Evolutionary conservation across 257 asterid species (phyloP).

Genomic region (Vinca minor): DNA sequence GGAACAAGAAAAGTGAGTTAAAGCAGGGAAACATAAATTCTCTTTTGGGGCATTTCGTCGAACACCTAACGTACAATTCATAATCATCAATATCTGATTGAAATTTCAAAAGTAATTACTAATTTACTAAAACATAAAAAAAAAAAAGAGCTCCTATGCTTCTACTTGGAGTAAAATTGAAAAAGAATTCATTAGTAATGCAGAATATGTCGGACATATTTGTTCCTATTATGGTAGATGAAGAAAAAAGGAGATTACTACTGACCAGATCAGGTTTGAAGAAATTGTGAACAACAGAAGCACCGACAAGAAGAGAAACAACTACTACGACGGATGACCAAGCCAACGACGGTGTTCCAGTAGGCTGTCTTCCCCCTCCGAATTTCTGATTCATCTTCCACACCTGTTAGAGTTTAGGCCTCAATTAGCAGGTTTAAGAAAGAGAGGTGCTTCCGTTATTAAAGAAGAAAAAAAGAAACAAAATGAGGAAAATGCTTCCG

Average conservation of each 20-base stretch:
- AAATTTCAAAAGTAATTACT: no score
- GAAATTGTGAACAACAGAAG: conserved; percentile 64
- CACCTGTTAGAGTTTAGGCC: no score
- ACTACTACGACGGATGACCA: conserved; percentile 56
- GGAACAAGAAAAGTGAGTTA: not conserved
- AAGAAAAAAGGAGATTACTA: no score
- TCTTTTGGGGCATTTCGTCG: conserved; percentile 6
- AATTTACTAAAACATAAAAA: no score
- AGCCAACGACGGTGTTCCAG: conserved; percentile 78
- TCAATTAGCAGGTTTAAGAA: no score
- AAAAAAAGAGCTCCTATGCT: not conserved
- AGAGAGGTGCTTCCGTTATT: no score
- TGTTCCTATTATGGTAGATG: no score
- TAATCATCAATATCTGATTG: no score
- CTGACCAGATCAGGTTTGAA: conserved; percentile 61
- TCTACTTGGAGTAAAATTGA: not conserved
- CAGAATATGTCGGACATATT: no score
- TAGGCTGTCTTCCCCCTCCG: conserved; percentile 41
- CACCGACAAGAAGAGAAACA: conserved; percentile 70
- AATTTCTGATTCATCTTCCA: conserved; percentile 42
- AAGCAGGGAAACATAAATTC: not conserved
- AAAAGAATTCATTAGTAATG: not conserved
- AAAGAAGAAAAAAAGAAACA: no score
- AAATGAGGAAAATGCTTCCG: no score
- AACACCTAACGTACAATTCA: no score